phyloP scores from a whole-genome alignment of 192 early-diverging fungal genomes.

The Coemansia sp. region DNA sequence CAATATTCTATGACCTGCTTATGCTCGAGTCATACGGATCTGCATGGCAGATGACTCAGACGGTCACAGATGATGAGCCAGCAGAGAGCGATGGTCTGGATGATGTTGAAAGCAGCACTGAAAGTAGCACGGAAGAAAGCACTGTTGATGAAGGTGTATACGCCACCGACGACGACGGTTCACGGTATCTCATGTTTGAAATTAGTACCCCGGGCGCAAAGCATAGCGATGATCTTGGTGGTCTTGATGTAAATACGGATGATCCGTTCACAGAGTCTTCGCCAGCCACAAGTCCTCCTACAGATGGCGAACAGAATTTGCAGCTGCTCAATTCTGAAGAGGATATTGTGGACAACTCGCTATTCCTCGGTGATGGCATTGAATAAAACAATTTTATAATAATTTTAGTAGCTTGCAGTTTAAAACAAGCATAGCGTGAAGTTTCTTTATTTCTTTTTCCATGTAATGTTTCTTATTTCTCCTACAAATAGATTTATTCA shows the following conservation, averaged over 20 bases:
- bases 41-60: not conserved
- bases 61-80: not conserved
- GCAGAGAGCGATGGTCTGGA: not conserved
- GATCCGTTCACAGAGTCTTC: not conserved
- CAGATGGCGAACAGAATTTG: not conserved
- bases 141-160: not conserved
- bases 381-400: not conserved
- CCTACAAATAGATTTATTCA: too few relatives aligned
- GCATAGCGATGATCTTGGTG: not conserved
- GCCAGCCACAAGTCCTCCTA: not conserved
- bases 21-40: slow-evolving; percentile 1
- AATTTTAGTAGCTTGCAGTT: not conserved
- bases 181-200: slow-evolving; percentile 4
- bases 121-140: not conserved
- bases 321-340: not conserved
- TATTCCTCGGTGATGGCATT: not conserved
- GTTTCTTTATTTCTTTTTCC: not conserved
- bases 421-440: too few relatives aligned
- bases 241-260: not conserved
- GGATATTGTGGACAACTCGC: not conserved
- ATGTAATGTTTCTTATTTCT: too few relatives aligned
- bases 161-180: not conserved
- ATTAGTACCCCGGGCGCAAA: not conserved
- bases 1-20: not conserved
- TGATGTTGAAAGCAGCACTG: not conserved